phyloP scores from a whole-genome alignment of 2,329 filamentous ascomycete genomes.

The Microcera coccophila region DNA sequence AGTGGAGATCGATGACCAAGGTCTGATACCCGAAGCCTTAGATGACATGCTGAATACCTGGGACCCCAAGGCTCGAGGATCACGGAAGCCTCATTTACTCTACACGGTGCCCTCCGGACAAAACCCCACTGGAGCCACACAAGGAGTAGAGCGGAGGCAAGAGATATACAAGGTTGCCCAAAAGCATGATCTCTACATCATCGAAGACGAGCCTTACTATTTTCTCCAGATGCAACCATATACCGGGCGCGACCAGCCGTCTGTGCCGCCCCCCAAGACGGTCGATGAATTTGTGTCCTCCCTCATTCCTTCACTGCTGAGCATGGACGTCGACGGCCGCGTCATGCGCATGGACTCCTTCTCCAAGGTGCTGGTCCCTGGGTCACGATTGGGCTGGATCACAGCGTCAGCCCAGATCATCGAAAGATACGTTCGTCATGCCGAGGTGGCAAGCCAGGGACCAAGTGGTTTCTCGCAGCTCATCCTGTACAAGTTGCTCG shows the following conservation, averaged over 20 bases:
- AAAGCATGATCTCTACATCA: slow-evolving; percentile 80
- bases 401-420: slow-evolving; percentile 82
- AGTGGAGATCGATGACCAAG: slow-evolving; percentile 50
- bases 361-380: slow-evolving; percentile 84
- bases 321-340: slow-evolving; percentile 79
- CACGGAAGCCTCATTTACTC: slow-evolving; percentile 51
- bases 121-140: slow-evolving; percentile 86
- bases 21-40: slow-evolving; percentile 49
- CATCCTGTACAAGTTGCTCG: slow-evolving; percentile 80
- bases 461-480: slow-evolving; percentile 82
- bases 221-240: slow-evolving; percentile 86
- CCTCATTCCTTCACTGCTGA: slow-evolving; percentile 64
- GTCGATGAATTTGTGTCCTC: slow-evolving; percentile 69
- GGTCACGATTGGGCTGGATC: slow-evolving; percentile 81
- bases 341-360: slow-evolving; percentile 91
- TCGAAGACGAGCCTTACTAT: slow-evolving; percentile 95
- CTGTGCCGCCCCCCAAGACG: slow-evolving; percentile 52
- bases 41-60: slow-evolving; percentile 49
- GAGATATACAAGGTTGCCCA: slow-evolving; percentile 74
- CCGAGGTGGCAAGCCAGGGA: slow-evolving; percentile 79
- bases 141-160: slow-evolving; percentile 61
- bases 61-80: slow-evolving; percentile 43
- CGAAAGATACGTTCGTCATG: slow-evolving; percentile 76
- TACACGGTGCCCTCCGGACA: slow-evolving; percentile 72
- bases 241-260: slow-evolving; percentile 48